Base-by-base conservation (phyloP, 148 eudicot genomes). In the Heliosperma pusillum region DNA sequence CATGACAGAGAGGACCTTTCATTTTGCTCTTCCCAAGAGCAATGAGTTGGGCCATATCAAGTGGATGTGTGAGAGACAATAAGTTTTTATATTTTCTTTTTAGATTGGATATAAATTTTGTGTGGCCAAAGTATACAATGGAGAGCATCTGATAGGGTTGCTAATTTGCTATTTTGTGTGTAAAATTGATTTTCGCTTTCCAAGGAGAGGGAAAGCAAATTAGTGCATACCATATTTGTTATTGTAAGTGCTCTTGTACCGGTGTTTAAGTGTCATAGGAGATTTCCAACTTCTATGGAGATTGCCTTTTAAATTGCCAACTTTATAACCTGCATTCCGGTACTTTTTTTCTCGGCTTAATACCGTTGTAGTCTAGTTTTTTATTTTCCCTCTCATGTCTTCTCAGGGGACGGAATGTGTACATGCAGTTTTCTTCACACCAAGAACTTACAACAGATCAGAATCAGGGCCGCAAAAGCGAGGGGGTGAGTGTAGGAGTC, bases 351-450 rank as follows among this genome's bases (percentile, higher is more conserved):
- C 1, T 57, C 4, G 64, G 25, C 64, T 29, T 24, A 59, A 59
- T 21, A 24, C 26, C 74, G 55, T 22, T 56, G 4, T 21, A 63
- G 22, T 76, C 57, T 76, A 12, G 57, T 52, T 47, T 64, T 69
- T 73, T 47, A 69, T 40, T n/a, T 73, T 36, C 71, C 52, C 19
- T 74, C 29, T 13, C 64, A 17, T 66, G 21, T 25, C 26, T 72
- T 70, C 16, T 21, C 53, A 83, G 85, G 82, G 82, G 82, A 19
- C 77, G 85, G 70, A 83, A 83, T 76, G 82, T 83, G 59, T 83
- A 83, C 73, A 72, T 83, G 78, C 85, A 83, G 73, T 83, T 83
- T 58, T 83, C 85, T 56, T 83, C 85, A 10, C 85, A 83, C 77
- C 82, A 83, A 83, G 85, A 83, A 69, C 82, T 83, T 66, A 76